Base-by-base conservation (phyloP, 768 basidiomycete species). In the Boletales sp. region DNA sequence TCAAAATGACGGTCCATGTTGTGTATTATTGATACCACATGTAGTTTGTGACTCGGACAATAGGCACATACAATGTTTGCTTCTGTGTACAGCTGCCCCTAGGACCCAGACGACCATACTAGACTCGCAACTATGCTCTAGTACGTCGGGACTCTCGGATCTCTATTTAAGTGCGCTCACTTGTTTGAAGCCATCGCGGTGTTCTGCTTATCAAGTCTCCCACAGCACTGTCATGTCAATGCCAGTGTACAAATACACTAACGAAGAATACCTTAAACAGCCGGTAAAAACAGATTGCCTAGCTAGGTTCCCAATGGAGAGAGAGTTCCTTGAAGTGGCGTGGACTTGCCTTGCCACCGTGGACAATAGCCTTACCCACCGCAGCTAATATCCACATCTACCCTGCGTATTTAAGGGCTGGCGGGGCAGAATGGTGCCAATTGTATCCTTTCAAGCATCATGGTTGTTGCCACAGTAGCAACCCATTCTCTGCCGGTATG, bases 281-380 rank as follows among this genome's bases (percentile, higher is more conserved):
- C 19, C 44, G 34, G 12, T 35, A 43, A 38, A 38, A 38, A 21
- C n/a, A 13, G n/a, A 1, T 17, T 51, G 35, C 53, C n/a, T 34
- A 10, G 32, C 28, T 31, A 15, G 46, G 35, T 43, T 18, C 33
- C 21, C 36, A 15, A 39, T 34, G 10, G 38, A 34, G n/a, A 34
- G 34, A 34, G 33, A 8, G 18, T 12, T 5, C 35, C 41, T 18
- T 12, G 15, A 34, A n/a, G 51, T 49, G 46, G 52, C 40, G 32
- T 43, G 46, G 42, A 50, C 46, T 11, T 48, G 41, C 14, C 18
- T 17, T 11, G 17, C 43, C 8, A 43, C 34, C 25, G 56, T 54
- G 49, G 50, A 56, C 56, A 49, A 51, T 52, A 28, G 31, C 6
- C 18, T 18, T 37, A 49, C 40, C 54, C 61, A 59, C 57, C 33